Percentiles rank a stretch among this genome's conserved stretches.
phyloP scores from a whole-genome alignment of 768 basidiomycete genomes.

The Pleurotus djamor region DNA sequence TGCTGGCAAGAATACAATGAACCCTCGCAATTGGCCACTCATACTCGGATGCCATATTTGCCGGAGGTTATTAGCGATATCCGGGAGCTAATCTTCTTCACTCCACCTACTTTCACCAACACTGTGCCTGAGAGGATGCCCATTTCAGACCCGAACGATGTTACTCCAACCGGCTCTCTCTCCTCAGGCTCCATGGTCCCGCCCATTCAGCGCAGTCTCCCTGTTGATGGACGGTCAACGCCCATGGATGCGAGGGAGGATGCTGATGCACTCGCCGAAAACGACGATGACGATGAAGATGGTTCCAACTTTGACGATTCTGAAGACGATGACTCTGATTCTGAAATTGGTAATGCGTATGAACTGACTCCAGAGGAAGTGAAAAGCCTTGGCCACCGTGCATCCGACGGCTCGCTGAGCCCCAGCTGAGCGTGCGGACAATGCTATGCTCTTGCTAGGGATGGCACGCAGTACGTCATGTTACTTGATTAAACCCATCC shows the following conservation, averaged over 20 bases:
- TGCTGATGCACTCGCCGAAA: neutral
- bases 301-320: neutral
- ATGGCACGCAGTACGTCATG: neutral
- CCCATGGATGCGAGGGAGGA: neutral
- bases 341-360: too few relatives aligned
- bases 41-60: neutral
- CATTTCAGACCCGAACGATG: neutral
- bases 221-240: neutral
- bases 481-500: too few relatives aligned
- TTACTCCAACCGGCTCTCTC: neutral
- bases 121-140: neutral
- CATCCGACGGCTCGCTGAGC: neutral
- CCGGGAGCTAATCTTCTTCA: neutral
- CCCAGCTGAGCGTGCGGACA: neutral
- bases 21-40: neutral
- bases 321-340: neutral
- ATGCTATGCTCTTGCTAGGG: neutral
- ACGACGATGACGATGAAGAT: neutral
- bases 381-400: neutral
- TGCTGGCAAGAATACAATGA: neutral
- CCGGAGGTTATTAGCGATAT: too few relatives aligned
- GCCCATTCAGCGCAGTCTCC: neutral
- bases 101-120: neutral
- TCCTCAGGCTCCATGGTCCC: neutral
- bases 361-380: neutral